Base-by-base conservation (phyloP, 2,329 filamentous ascomycete genomes). In the Beauveria medogensis region DNA sequence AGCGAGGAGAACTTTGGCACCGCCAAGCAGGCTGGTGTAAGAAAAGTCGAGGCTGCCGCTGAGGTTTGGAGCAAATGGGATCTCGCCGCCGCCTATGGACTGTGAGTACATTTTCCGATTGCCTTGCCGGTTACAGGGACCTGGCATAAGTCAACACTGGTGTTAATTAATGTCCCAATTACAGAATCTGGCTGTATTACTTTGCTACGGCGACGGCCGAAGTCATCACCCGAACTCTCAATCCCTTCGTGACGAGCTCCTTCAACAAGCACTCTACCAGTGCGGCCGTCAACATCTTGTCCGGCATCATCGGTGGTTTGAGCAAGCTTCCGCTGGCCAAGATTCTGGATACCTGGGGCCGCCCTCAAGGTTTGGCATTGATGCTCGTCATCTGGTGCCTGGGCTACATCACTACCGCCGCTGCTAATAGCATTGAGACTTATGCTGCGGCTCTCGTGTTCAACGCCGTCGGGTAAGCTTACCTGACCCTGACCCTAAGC, bases 381-480 rank as follows among this genome's bases (percentile, higher is more conserved):
- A 82, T 82, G 66, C 73, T 85, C 2, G 59, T 76, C 12, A 72
- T 82, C 59, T 80, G 79, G 67, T 75, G 80, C 6, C 51, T 80
- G 53, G 78, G 78, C 22, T 77, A 88, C 58, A 77, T 87, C 63
- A 81, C 91, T 73, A 88, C 89, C 77, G 88, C 88, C 14, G 78
- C 77, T 1, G 88, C 82, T 70, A 76, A 78, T 2, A 82, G 82
- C 61, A 78, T 88, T 12, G 72, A 81, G 63, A 83, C 80, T 0
- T 89, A 86, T 69, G 82, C 82, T 50, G 85, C 85, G 2, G 85
- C 82, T 2, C 79, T 85, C 65, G 85, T 89, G 1, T 85, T 90
- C 64, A 89, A 87, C 68, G 80, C 80, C 60, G 80, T 87, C 50
- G 88, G 88, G 61, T 76, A 77, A 47, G 68, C 50, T 34, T 3